These are phyloP conservation scores for Rhododendron griersonianum DNA, from an alignment of 148 eudicot genomes.

Conservation along the genomic window DNA sequence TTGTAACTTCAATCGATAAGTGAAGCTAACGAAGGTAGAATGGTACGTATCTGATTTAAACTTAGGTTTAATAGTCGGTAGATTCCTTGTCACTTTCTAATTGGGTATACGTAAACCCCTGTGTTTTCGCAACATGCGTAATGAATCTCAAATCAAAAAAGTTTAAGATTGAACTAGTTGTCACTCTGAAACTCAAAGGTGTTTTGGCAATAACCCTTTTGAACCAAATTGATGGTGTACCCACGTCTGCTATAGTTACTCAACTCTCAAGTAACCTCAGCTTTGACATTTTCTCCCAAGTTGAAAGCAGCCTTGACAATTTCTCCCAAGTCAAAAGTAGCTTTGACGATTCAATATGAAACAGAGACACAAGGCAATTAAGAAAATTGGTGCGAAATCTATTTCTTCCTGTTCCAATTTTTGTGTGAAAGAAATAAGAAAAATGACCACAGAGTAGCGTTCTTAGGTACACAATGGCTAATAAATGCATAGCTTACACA, in stretches of 20 bases:
- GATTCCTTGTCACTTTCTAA: too few relatives aligned
- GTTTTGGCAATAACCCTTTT: too few relatives aligned
- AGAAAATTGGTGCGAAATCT: background rate
- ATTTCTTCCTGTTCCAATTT: background rate
- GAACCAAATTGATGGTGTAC: background rate
- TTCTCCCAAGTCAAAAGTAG: background rate
- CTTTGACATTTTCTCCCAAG: background rate
- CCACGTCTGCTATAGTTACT: background rate
- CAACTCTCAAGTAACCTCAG: background rate
- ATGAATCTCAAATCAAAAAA: background rate
- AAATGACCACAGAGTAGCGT: background rate
- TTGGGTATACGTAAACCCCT: too few relatives aligned
- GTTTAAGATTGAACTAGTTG: background rate
- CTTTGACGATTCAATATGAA: background rate
- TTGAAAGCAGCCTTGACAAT: background rate
- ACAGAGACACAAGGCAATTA: background rate
- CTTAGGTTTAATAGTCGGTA: too few relatives aligned
- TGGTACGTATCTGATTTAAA: too few relatives aligned
- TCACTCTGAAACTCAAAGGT: background rate
- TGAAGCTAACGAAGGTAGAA: too few relatives aligned
- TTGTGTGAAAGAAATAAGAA: background rate
- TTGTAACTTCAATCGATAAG: too few relatives aligned
- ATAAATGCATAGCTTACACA: background rate
- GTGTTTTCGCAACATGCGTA: too few relatives aligned
- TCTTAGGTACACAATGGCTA: background rate